Percentiles rank a stretch among this genome's conserved stretches.
Conservation (phyloP, 148 eudicot genomes). For the Persicaria maculosa region DNA sequence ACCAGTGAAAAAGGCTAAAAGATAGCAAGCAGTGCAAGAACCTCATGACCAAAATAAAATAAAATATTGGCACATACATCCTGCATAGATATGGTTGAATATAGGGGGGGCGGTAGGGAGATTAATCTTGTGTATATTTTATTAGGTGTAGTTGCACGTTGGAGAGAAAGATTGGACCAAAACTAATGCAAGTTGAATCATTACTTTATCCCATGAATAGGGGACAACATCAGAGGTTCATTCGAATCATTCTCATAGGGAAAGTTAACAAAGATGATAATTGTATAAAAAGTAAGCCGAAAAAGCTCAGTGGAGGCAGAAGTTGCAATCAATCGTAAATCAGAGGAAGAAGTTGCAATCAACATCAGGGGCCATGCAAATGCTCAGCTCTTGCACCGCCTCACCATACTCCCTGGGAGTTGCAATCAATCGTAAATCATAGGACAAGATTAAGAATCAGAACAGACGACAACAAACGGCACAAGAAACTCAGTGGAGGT, state of each 20-base stretch:
- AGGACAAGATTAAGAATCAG: neutral
- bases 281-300: neutral
- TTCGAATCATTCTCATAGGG: neutral
- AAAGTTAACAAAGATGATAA: neutral
- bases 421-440: neutral
- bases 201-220: neutral
- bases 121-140: neutral
- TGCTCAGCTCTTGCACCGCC: slow-evolving; percentile 94
- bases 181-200: neutral
- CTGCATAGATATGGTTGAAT: slow-evolving; percentile 5
- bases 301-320: neutral
- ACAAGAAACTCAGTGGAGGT: neutral
- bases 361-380: slow-evolving; percentile 60
- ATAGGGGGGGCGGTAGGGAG: neutral
- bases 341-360: too few relatives aligned
- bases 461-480: neutral
- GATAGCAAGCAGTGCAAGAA: slow-evolving; percentile 7
- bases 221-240: neutral
- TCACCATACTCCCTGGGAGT: slow-evolving; percentile 59
- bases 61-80: neutral
- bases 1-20: neutral
- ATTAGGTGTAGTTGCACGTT: neutral
- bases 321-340: too few relatives aligned
- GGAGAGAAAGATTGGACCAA: neutral
- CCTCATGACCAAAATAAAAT: neutral